Evolutionary conservation across 257 asterid species (phyloP).

Genomic region (Pogostemon cablin): DNA sequence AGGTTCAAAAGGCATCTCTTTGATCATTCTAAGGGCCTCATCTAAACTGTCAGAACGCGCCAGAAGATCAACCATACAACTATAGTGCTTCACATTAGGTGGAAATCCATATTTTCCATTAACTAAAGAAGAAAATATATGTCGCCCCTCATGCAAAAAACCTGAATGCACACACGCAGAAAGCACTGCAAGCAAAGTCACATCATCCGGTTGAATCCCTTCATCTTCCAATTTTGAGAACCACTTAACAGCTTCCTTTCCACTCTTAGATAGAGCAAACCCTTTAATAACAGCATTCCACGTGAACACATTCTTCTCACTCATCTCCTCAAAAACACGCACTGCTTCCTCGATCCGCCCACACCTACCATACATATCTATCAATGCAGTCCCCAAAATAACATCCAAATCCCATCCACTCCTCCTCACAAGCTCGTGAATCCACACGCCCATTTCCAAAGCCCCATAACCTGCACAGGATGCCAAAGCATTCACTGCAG

Average conservation of each 20-base stretch:
- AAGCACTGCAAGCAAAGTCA: constrained; percentile 58
- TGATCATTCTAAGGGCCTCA: constrained; percentile 50
- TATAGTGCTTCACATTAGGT: constrained; percentile 64
- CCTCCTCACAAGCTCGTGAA: constrained; percentile 51
- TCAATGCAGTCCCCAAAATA: constrained; percentile 72
- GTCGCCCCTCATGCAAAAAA: constrained; percentile 44
- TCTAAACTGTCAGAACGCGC: constrained; percentile 51
- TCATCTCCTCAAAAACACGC: constrained; percentile 52
- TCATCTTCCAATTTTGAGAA: constrained; percentile 58
- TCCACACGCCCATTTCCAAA: constrained; percentile 58
- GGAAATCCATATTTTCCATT: constrained; percentile 51
- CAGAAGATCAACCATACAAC: constrained; percentile 69
- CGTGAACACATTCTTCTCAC: constrained; percentile 54
- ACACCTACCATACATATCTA: constrained; percentile 71
- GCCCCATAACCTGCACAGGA: constrained; percentile 66
- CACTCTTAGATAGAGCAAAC: constrained; percentile 60
- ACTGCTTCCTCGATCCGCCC: constrained; percentile 55
- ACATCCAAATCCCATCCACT: constrained; percentile 66
- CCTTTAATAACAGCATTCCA: constrained; percentile 78
- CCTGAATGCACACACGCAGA: constrained; percentile 70
- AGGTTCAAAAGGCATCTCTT: constrained; percentile 58
- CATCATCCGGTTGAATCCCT: constrained; percentile 57
- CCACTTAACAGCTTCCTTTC: constrained; percentile 58
- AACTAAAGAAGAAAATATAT: constrained; percentile 51
- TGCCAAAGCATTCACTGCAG: constrained; percentile 68